phyloP scores from a whole-genome alignment of 768 basidiomycete genomes.

The Serendipita sp. region DNA sequence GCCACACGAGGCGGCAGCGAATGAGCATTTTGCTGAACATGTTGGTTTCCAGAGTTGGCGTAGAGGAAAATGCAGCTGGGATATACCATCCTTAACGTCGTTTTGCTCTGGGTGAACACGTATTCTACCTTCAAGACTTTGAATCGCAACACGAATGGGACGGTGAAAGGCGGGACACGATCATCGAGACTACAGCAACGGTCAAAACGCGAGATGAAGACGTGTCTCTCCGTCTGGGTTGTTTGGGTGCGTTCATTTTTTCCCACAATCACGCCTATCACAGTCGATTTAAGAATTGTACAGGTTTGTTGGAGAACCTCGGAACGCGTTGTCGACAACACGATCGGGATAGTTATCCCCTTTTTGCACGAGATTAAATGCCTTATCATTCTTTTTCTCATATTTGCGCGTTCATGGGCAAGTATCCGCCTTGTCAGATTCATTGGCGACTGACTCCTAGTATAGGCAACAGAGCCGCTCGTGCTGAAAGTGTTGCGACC shows the following conservation, averaged over 20 bases:
- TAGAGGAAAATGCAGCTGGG: conserved; percentile 44
- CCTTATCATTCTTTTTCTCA: conserved; percentile 52
- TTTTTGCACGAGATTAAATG: conserved; percentile 78
- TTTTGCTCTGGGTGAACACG: conserved; percentile 61
- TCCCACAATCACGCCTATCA: conserved; percentile 8
- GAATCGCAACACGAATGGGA: conserved; percentile 42
- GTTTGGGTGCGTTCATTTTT: conserved; percentile 44
- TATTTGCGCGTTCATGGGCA: conserved; percentile 62
- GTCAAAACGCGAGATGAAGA: conserved; percentile 76
- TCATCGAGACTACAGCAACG: conserved; percentile 49
- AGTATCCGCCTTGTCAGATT: conserved; percentile 16
- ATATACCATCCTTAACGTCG: conserved; percentile 46
- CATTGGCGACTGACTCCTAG: neutral
- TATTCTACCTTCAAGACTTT: conserved; percentile 77
- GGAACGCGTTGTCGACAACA: conserved; percentile 47
- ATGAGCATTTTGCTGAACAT: neutral
- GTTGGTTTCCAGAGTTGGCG: neutral
- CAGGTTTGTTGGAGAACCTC: conserved; percentile 56
- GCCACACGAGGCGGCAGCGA: neutral
- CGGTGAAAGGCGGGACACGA: conserved; percentile 38
- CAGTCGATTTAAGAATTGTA: conserved; percentile 10
- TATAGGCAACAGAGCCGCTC: conserved; percentile 72
- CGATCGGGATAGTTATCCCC: conserved; percentile 58
- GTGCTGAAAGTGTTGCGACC: conserved; percentile 71
- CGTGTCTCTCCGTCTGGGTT: conserved; percentile 68